Evolutionary conservation across 768 basidiomycete genomes (phyloP).

Genomic region (Calvatia gigantea): DNA sequence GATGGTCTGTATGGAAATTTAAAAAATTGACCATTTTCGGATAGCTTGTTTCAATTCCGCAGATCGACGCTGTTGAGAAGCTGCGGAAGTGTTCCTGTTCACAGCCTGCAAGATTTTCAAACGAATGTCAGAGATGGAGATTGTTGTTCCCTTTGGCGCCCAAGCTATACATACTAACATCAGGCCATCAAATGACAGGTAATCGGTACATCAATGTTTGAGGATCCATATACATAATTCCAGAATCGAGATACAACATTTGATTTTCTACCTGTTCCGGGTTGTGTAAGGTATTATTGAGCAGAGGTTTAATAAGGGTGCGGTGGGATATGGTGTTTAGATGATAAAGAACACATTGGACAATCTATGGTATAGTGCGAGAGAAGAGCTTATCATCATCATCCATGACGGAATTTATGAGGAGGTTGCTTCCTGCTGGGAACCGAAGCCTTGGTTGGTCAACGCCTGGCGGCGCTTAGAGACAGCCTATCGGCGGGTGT

Average conservation of each 20-base stretch:
- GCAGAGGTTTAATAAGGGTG: background rate
- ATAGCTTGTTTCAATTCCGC: too few species aligned
- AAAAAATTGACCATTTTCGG: too few species aligned
- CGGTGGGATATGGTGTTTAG: background rate
- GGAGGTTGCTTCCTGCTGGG: background rate
- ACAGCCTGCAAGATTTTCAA: too few species aligned
- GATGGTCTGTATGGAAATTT: too few species aligned
- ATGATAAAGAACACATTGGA: background rate
- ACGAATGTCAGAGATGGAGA: too few species aligned
- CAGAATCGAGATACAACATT: background rate
- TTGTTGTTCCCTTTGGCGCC: too few species aligned
- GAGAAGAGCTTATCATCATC: background rate
- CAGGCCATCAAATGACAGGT: background rate
- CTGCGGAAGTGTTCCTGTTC: too few species aligned
- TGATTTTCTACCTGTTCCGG: background rate
- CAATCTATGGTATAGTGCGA: background rate
- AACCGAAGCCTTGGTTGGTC: slow-evolving; percentile 21
- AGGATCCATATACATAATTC: slow-evolving; percentile 1
- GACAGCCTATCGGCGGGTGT: slow-evolving; percentile 33
- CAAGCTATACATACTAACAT: too few species aligned
- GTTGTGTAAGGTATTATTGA: background rate
- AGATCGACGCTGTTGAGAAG: too few species aligned
- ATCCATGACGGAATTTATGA: background rate
- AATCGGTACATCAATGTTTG: background rate
- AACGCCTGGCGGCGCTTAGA: slow-evolving; percentile 38